These are phyloP conservation scores for Mycena rosella DNA, from an alignment of 768 basidiomycete genomes.

Conservation along the genomic window DNA sequence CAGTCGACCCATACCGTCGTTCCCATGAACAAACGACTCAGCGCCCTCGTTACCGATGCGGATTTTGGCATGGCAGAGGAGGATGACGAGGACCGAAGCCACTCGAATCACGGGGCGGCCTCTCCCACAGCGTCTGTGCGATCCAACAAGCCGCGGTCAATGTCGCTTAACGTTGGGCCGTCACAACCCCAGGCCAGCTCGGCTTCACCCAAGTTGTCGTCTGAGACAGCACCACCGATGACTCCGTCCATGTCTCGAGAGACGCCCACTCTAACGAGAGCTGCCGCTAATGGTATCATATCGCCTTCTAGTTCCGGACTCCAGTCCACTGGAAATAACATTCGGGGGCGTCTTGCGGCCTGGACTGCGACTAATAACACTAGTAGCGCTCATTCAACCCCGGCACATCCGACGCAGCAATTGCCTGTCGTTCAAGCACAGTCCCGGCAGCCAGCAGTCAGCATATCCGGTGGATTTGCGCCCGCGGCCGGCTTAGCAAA, in stretches of 20 bases:
- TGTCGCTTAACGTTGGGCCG: conserved; percentile 69
- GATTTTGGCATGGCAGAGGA: conserved; percentile 79
- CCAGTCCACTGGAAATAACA: conserved; percentile 55
- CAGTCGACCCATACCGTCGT: conserved; percentile 82
- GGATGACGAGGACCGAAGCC: conserved; percentile 56
- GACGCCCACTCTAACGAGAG: conserved; percentile 55
- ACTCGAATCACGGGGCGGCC: conserved; percentile 39
- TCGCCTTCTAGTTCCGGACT: conserved; percentile 49
- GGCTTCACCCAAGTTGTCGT: conserved; percentile 51
- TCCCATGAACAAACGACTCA: conserved; percentile 73
- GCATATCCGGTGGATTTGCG: conserved; percentile 75
- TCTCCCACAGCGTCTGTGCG: conserved; percentile 63
- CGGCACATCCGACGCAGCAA: conserved; percentile 34
- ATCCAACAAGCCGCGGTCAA: conserved; percentile 70
- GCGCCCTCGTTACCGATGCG: conserved; percentile 75
- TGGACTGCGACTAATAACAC: conserved; percentile 55
- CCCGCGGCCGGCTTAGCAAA: conserved; percentile 83
- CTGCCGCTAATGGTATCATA: conserved; percentile 58
- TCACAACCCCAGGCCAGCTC: conserved; percentile 48
- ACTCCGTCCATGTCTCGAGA: conserved; percentile 48
- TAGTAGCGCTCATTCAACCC: conserved; percentile 32
- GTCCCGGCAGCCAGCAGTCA: conserved; percentile 75
- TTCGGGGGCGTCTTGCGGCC: conserved; percentile 62
- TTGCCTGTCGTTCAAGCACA: conserved; percentile 43
- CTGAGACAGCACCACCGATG: conserved; percentile 39